A percentile compares a stretch with the other conserved stretches of the same genome.
These are phyloP conservation scores for Sporothrix schenckii DNA, from an alignment of 2,329 filamentous ascomycete genomes.

Conservation along the genomic window DNA sequence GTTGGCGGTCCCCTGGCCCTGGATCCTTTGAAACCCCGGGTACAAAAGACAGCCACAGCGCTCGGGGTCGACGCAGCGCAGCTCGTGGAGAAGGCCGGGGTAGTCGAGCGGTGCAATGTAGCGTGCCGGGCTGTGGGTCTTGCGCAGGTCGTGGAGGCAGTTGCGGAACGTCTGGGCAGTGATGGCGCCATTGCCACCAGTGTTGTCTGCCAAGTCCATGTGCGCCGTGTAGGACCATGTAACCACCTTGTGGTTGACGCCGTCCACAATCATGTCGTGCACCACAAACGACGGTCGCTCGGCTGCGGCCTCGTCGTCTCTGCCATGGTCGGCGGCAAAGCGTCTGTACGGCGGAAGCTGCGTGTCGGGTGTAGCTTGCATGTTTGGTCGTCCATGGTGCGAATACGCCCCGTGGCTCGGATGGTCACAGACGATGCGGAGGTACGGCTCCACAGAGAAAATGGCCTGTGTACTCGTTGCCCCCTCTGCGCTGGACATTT, in stretches of 20 bases:
- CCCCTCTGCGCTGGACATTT: background rate
- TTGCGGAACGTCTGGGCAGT: slow-evolving; percentile 15
- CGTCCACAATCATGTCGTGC: background rate
- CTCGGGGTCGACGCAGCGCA: slow-evolving; percentile 30
- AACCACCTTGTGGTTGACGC: slow-evolving; percentile 12
- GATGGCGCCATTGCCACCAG: background rate
- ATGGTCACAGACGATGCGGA: slow-evolving; percentile 15
- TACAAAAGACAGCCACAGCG: slow-evolving; percentile 29
- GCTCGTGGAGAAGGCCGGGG: slow-evolving; percentile 22
- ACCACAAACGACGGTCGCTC: slow-evolving; percentile 25
- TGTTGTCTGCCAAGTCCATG: slow-evolving; percentile 22
- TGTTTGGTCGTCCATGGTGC: background rate
- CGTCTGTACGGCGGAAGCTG: background rate
- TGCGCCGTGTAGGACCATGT: slow-evolving; percentile 31
- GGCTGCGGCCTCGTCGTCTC: no score
- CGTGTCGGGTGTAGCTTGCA: background rate
- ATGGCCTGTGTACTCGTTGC: background rate
- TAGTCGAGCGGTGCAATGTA: slow-evolving; percentile 23
- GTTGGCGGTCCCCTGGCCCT: background rate
- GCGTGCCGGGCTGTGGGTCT: background rate
- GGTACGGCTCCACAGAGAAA: background rate
- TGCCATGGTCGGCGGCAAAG: background rate
- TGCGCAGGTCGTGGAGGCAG: background rate
- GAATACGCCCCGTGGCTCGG: background rate
- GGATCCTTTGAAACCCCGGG: slow-evolving; percentile 14